Evolutionary conservation across 495 filamentous ascomycete genomes (phyloP), one percentile per base, ranked within the genome.

Genomic region (Penicillium dipodomyicola): DNA sequence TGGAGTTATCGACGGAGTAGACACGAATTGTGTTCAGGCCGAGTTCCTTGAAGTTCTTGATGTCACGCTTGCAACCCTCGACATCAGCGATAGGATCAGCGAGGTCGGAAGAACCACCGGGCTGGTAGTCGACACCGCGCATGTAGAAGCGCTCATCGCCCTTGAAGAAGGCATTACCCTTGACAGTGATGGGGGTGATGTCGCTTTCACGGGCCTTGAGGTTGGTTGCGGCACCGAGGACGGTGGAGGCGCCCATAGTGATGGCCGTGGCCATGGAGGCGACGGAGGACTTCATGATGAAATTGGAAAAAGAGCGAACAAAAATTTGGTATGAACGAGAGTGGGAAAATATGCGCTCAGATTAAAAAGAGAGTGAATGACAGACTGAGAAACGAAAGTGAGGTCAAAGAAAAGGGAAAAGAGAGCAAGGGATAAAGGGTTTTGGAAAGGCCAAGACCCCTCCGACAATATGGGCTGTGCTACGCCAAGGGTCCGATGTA

Each of bases 111-210:
- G 89, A 88, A 57, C 93, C 93, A 58, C 93, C 92, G 48, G 92
- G 92, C 71, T 96, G 92, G 74, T 96, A 97, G 79, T 96, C 93
- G 60, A 97, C 86, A 68, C 93, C 93, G 43, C 91, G 89, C 49
- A 97, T 84, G 71, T 97, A 97, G 83, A 96, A 97, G 58, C 93
- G 87, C 11, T 84, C 72, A 58, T 82, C 72, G 54, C 90, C 91
- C 64, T 87, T 80, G 79, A 92, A 97, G 82, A 97, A 96, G 49
- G 93, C 91, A 71, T 84, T 70, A 69, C 86, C 73, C 76, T 83
- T 79, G 76, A 81, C 70, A 44, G 82, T 80, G 77, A 85, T 74
- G 32, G 82, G 68, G 11, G 73, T 77, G 12, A 80, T 71, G 4
- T 46, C 51, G 48, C 61, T 80, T 33, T 74, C 76, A n/a, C 74